Percentiles rank a stretch among this genome's conserved stretches.
phyloP scores from a whole-genome alignment of 2,329 filamentous ascomycete species.

The Fusarium dlaminii region DNA sequence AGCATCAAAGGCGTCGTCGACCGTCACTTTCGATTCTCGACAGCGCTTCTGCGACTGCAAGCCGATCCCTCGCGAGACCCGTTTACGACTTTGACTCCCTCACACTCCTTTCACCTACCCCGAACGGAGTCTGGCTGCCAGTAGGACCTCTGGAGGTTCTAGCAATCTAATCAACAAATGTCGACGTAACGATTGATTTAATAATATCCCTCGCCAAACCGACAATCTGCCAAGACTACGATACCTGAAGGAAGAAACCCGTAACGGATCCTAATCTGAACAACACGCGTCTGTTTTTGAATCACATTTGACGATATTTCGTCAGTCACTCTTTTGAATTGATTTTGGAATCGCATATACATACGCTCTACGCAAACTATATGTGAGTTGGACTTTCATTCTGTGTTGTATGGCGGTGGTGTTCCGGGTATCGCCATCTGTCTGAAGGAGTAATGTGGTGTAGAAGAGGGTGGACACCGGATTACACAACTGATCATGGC shows the following conservation, averaged over 20 bases:
- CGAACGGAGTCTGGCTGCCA: constrained; percentile 40
- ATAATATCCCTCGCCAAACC: constrained; percentile 35
- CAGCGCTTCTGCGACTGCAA: constrained; percentile 42
- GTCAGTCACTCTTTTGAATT: constrained; percentile 58
- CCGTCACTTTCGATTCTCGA: constrained; percentile 45
- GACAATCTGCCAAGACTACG: constrained; percentile 25
- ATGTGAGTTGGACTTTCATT: constrained; percentile 36
- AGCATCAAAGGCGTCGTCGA: constrained; percentile 48
- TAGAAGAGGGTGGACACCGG: not conserved
- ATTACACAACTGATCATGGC: not conserved
- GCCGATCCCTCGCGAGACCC: constrained; percentile 36
- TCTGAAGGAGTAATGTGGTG: not conserved
- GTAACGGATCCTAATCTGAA: constrained; percentile 41
- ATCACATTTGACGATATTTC: constrained; percentile 54
- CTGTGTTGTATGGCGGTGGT: not conserved
- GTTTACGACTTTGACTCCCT: constrained; percentile 25
- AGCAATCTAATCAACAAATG: constrained; percentile 44
- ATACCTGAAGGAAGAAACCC: constrained; percentile 20
- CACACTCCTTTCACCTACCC: constrained; percentile 26
- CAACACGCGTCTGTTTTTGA: constrained; percentile 44
- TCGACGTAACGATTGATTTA: constrained; percentile 45
- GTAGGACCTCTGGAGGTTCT: constrained; percentile 46
- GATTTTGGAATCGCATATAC: constrained; percentile 44
- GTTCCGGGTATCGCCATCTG: too few species aligned
- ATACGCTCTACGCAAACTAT: constrained; percentile 44